A percentile compares a stretch with the other conserved stretches of the same genome.
These are phyloP conservation scores for Plasmodium cynomolgi DNA, from an alignment of 169 alveolate species.

Conservation along the genomic window DNA sequence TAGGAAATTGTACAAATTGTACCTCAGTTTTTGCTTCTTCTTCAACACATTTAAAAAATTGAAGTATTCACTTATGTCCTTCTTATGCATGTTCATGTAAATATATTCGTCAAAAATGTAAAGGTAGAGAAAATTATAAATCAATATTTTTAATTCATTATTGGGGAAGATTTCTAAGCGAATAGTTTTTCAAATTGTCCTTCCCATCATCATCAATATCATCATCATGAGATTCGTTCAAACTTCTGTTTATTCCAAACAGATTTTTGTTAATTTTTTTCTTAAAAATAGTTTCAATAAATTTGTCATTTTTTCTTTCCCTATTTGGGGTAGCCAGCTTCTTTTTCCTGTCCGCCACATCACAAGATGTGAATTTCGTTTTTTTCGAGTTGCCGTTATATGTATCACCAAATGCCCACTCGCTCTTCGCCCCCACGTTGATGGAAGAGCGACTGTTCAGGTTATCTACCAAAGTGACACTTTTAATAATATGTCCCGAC, in stretches of 20 bases:
- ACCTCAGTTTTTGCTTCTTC: constrained; percentile 61
- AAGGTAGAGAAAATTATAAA: constrained; percentile 45
- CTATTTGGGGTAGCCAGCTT: background rate
- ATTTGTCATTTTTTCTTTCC: constrained; percentile 18
- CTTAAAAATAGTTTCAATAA: constrained; percentile 32
- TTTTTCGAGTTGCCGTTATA: background rate
- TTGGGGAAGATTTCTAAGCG: constrained; percentile 27
- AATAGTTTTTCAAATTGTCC: constrained; percentile 1
- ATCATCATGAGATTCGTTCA: background rate
- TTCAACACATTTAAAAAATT: constrained; percentile 55
- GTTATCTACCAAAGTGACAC: background rate
- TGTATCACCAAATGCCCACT: background rate
- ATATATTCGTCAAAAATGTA: constrained; percentile 68
- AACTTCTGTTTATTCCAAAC: background rate
- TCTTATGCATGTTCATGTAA: constrained; percentile 51
- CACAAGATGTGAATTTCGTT: background rate
- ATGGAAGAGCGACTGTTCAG: background rate
- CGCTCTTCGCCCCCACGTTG: background rate
- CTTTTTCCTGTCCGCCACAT: background rate
- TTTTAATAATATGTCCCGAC: background rate
- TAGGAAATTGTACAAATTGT: constrained; percentile 21
- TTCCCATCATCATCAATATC: background rate
- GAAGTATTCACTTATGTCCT: constrained; percentile 70
- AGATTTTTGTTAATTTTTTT: constrained; percentile 22
- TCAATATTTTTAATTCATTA: constrained; percentile 53